A percentile compares a stretch with the other conserved stretches of the same genome.
These are phyloP conservation scores for Viridothelium virens DNA, from an alignment of 495 filamentous ascomycete species.

Conservation along the genomic window DNA sequence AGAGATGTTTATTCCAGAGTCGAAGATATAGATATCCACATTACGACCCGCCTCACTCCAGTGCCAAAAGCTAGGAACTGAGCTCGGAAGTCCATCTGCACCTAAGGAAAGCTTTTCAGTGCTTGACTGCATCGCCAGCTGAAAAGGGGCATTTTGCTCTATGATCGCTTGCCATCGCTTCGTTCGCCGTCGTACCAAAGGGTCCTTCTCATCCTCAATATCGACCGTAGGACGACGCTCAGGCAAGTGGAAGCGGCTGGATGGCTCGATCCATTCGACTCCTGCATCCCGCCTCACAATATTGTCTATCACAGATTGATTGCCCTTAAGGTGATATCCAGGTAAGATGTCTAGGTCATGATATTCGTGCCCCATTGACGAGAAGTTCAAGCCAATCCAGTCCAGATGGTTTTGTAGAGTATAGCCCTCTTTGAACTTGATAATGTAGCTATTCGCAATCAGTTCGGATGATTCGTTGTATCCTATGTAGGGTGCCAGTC, in stretches of 20 bases:
- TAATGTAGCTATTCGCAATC: neutral
- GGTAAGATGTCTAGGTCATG: neutral
- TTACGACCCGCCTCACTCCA: neutral
- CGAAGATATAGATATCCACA: neutral
- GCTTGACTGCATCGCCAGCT: neutral
- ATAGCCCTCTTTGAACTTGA: constrained; percentile 1
- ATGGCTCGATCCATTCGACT: neutral
- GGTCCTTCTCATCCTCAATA: neutral
- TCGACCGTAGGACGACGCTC: neutral
- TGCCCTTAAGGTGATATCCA: neutral
- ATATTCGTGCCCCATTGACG: neutral
- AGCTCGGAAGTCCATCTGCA: neutral
- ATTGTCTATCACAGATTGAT: neutral
- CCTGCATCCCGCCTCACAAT: neutral
- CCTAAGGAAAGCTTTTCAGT: neutral
- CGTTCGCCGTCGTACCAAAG: neutral
- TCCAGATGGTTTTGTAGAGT: neutral
- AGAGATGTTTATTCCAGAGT: neutral
- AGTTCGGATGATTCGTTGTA: neutral
- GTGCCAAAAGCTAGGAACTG: neutral
- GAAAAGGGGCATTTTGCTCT: neutral
- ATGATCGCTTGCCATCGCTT: neutral
- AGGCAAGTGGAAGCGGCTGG: neutral
- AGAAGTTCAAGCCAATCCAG: neutral
- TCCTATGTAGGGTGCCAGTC: neutral